phyloP scores from a whole-genome alignment of 2,329 filamentous ascomycete species.

The Fonsecaea pugnacius region DNA sequence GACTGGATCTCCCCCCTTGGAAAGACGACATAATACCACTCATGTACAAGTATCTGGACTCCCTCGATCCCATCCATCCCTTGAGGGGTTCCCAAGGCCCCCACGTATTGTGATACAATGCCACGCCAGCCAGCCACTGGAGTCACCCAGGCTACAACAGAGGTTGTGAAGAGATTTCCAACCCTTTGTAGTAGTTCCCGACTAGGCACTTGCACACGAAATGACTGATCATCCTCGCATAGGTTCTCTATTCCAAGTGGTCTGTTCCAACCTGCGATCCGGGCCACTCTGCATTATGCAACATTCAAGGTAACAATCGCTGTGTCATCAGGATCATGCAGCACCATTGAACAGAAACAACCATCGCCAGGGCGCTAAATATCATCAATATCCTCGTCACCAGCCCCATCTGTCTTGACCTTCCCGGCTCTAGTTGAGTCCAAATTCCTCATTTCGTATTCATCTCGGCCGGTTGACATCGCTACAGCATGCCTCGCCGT shows the following conservation, averaged over 20 bases:
- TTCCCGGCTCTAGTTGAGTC: constrained; percentile 28
- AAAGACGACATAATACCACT: too few species aligned
- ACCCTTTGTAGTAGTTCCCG: too few species aligned
- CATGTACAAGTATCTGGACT: too few species aligned
- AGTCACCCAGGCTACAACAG: too few species aligned
- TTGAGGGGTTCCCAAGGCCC: too few species aligned
- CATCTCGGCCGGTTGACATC: constrained; percentile 62
- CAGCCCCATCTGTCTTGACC: constrained; percentile 28
- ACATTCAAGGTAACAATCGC: neutral
- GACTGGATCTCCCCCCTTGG: too few species aligned
- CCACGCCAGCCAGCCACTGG: too few species aligned
- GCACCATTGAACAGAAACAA: neutral
- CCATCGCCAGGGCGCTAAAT: constrained; percentile 5
- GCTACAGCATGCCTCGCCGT: constrained; percentile 80
- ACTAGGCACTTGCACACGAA: too few species aligned
- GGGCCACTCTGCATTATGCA: constrained; percentile 4
- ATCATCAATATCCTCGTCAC: constrained; percentile 31
- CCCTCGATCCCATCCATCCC: too few species aligned
- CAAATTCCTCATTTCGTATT: constrained; percentile 61
- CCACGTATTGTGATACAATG: too few species aligned
- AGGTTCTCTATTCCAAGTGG: neutral
- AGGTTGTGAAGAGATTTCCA: too few species aligned
- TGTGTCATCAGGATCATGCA: neutral
- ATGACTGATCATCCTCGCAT: neutral
- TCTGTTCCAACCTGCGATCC: neutral